phyloP scores from a whole-genome alignment of 306 rosid species.

The Cucurbita pepo region DNA sequence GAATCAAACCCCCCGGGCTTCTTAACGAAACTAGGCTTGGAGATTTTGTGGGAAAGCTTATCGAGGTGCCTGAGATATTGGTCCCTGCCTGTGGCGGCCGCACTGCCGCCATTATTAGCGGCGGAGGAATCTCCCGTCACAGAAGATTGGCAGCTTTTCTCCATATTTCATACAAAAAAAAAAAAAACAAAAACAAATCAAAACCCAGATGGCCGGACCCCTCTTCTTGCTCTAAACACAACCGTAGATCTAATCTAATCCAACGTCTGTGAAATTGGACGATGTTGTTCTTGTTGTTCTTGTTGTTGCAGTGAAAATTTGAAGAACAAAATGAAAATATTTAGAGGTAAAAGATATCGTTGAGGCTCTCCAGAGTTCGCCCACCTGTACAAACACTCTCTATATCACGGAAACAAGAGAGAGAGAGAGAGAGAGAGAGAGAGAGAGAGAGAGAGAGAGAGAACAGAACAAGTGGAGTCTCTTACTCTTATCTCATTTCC shows the following conservation, averaged over 20 bases:
- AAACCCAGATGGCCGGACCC: neutral
- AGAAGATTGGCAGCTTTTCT: conserved; percentile 33
- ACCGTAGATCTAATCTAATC: neutral
- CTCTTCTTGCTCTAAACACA: neutral
- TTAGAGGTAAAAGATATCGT: neutral
- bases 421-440: no score
- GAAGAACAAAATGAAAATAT: no score
- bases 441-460: neutral
- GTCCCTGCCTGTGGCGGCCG: conserved; percentile 18
- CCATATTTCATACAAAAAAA: conserved; percentile 10
- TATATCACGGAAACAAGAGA: neutral
- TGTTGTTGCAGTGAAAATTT: neutral
- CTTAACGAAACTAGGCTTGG: conserved; percentile 39
- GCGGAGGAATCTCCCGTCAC: conserved; percentile 12
- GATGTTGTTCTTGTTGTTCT: neutral
- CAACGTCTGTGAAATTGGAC: neutral
- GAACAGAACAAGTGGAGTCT: neutral
- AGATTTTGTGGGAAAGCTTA: conserved; percentile 90
- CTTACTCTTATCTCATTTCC: neutral
- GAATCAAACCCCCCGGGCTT: conserved; percentile 30
- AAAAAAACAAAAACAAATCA: neutral
- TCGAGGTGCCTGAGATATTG: conserved; percentile 59
- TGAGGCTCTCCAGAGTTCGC: neutral
- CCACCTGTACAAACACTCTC: neutral
- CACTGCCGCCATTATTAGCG: neutral